These are phyloP conservation scores for Mycosphaerella arachidis DNA, from an alignment of 2,329 filamentous ascomycete species.

Conservation along the genomic window DNA sequence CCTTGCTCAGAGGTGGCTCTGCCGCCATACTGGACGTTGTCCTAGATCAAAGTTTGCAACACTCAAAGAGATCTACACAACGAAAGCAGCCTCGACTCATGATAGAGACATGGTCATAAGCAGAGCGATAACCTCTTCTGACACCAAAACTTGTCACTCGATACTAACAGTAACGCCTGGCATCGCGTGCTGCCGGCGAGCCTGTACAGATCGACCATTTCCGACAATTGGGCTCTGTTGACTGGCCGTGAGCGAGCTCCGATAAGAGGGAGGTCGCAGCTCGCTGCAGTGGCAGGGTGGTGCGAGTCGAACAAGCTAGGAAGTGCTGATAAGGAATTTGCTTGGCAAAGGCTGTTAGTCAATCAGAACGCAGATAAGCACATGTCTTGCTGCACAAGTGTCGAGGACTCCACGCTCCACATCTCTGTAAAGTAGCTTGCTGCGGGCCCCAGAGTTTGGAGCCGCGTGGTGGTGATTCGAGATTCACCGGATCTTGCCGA, in stretches of 20 bases:
- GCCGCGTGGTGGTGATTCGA: not conserved
- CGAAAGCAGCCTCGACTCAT: not conserved
- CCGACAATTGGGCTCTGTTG: not conserved
- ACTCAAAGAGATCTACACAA: not conserved
- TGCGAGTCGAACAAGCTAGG: not conserved
- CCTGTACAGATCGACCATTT: not conserved
- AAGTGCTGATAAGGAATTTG: not conserved
- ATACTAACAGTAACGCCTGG: not conserved
- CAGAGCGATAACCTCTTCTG: not conserved
- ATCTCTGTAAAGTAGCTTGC: not conserved
- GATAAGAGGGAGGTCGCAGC: not conserved
- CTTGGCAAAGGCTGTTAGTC: not conserved
- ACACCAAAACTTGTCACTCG: not conserved
- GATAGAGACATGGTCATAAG: not conserved
- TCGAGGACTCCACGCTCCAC: not conserved
- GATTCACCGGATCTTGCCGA: not conserved
- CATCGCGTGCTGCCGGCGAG: not conserved
- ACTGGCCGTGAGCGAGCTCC: not conserved
- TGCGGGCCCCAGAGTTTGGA: not conserved
- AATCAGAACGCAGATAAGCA: not conserved
- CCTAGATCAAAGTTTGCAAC: not conserved
- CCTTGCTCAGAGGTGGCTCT: constrained; percentile 47
- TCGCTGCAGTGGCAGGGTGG: not conserved
- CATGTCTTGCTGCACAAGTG: not conserved
- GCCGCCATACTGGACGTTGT: constrained; percentile 15